A percentile compares a stretch with the other conserved stretches of the same genome.
phyloP scores from a whole-genome alignment of 2,329 filamentous ascomycete species.

The Alternaria panax region DNA sequence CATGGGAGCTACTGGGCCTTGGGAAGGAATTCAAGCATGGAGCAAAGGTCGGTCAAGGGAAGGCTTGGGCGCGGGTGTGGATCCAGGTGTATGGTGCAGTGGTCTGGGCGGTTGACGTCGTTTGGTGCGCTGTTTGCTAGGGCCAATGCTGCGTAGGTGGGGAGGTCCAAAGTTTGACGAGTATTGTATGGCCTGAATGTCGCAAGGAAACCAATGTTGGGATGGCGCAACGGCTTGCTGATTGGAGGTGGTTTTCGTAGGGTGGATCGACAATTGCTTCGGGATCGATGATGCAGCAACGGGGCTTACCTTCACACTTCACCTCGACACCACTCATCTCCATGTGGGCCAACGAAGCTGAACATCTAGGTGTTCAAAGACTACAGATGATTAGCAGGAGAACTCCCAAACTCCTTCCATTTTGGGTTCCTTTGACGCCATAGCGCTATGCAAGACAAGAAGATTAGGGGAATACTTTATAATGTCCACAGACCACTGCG shows the following conservation, averaged over 20 bases:
- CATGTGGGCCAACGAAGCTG: slow-evolving; percentile 12
- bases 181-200: slow-evolving; percentile 1
- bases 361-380: slow-evolving; percentile 20
- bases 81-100: neutral
- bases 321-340: slow-evolving; percentile 28
- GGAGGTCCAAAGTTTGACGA: neutral
- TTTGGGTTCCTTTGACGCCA: slow-evolving; percentile 25
- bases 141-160: slow-evolving; percentile 5
- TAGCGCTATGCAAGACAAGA: slow-evolving; percentile 27
- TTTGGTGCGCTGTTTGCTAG: neutral
- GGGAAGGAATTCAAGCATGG: neutral
- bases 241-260: slow-evolving; percentile 8
- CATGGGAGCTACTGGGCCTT: neutral
- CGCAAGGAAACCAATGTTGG: neutral
- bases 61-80: slow-evolving; percentile 2
- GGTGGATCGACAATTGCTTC: slow-evolving; percentile 9
- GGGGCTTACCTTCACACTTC: slow-evolving; percentile 28
- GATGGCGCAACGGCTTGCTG: slow-evolving; percentile 5
- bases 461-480: slow-evolving; percentile 30
- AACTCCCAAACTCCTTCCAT: slow-evolving; percentile 9
- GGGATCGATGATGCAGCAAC: slow-evolving; percentile 11
- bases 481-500: slow-evolving; percentile 50
- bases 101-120: neutral
- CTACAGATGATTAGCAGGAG: slow-evolving; percentile 32
- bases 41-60: neutral